phyloP scores from a whole-genome alignment of 805 yeast genomes.

The Saccharomycopsis babjevae region DNA sequence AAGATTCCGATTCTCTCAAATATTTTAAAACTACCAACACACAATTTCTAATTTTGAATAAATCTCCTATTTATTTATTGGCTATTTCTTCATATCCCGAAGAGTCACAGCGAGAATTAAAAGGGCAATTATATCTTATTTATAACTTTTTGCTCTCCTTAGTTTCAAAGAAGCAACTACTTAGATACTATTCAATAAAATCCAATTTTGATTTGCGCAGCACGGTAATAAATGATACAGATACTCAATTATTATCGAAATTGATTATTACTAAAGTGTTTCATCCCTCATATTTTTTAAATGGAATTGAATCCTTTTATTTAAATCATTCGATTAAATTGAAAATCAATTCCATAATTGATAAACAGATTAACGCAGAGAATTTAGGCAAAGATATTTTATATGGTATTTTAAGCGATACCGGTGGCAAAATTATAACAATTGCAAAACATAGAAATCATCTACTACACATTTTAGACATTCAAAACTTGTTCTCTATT shows the following conservation, averaged over 20 bases:
- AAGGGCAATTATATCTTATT: slow-evolving; percentile 58
- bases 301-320: slow-evolving; percentile 55
- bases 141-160: slow-evolving; percentile 76
- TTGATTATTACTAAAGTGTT: slow-evolving; percentile 32
- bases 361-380: slow-evolving; percentile 28
- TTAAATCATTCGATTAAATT: slow-evolving; percentile 48
- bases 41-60: slow-evolving; percentile 48
- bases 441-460: slow-evolving; percentile 72
- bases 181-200: slow-evolving; percentile 54
- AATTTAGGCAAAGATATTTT: slow-evolving; percentile 29
- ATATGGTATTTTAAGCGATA: slow-evolving; percentile 64
- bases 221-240: slow-evolving; percentile 43
- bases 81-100: slow-evolving; percentile 46
- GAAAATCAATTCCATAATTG: slow-evolving; percentile 45
- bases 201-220: slow-evolving; percentile 77
- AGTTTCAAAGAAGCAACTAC: slow-evolving; percentile 68
- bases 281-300: slow-evolving; percentile 51
- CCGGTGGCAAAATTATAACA: slow-evolving; percentile 55
- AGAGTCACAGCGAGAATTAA: slow-evolving; percentile 42
- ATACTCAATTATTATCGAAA: slow-evolving; percentile 21
- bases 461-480: slow-evolving; percentile 69
- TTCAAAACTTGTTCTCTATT: slow-evolving; percentile 63
- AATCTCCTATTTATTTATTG: slow-evolving; percentile 62
- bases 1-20: slow-evolving; percentile 28
- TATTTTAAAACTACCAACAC: slow-evolving; percentile 44